These are phyloP conservation scores for Colletotrichum neosansevieriae DNA, from an alignment of 2,329 filamentous ascomycete species.

Conservation along the genomic window DNA sequence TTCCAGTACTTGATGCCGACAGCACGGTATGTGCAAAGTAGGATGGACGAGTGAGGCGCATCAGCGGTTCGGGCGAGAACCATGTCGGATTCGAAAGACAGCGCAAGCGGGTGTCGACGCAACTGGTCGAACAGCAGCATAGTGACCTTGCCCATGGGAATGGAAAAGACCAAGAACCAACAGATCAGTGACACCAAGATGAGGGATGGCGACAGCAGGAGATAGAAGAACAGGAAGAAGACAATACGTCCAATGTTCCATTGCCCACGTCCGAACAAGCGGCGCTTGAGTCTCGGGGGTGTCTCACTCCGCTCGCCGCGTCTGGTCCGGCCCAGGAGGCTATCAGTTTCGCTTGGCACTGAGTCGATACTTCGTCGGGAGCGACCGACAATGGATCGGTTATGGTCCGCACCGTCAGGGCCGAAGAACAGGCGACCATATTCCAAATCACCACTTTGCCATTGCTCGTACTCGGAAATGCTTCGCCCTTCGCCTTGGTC, in stretches of 20 bases:
- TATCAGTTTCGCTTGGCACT: slow-evolving; percentile 85
- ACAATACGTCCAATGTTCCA: slow-evolving; percentile 96
- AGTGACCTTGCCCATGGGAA: slow-evolving; percentile 97
- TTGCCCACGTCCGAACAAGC: slow-evolving; percentile 93
- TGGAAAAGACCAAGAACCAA: slow-evolving; percentile 97
- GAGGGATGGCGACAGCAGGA: slow-evolving; percentile 86
- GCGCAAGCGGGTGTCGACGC: slow-evolving; percentile 88
- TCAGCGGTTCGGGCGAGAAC: slow-evolving; percentile 78
- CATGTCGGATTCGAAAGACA: slow-evolving; percentile 92
- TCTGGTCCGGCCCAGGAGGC: slow-evolving; percentile 76
- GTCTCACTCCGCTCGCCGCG: slow-evolving; percentile 61
- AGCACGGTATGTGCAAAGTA: slow-evolving; percentile 96
- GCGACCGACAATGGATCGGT: slow-evolving; percentile 85
- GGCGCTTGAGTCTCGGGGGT: slow-evolving; percentile 73
- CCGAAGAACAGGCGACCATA: slow-evolving; percentile 97
- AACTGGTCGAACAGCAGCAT: slow-evolving; percentile 91
- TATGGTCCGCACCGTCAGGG: slow-evolving; percentile 79
- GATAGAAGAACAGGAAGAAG: slow-evolving; percentile 97
- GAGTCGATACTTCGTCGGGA: slow-evolving; percentile 92
- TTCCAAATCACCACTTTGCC: slow-evolving; percentile 97
- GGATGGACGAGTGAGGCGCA: slow-evolving; percentile 83
- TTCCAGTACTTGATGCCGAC: slow-evolving; percentile 98
- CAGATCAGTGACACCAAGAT: slow-evolving; percentile 89
- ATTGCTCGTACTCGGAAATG: slow-evolving; percentile 98
- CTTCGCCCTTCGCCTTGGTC: slow-evolving; percentile 95